Base-by-base conservation (phyloP, 208 protist genomes). In the Blastocrithidia nonstop region DNA sequence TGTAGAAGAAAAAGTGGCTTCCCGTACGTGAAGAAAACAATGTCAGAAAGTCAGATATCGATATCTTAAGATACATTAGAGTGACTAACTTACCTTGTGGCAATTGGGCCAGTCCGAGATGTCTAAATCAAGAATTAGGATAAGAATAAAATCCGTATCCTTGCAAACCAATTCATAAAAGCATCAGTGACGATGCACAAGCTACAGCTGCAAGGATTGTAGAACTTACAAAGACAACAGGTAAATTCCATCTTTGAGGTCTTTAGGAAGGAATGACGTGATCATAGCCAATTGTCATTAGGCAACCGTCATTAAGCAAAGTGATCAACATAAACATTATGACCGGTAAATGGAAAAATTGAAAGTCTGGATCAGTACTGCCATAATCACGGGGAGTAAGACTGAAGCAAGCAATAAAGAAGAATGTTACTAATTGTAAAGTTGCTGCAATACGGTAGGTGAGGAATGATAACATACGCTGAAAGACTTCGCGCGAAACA, bases 321-420 rank as follows among this genome's bases (percentile, higher is more conserved):
- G 85, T 91, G 62, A 94, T 90, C 35, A 94, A 64, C 78, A 94
- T 88, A 60, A 94, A 85, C 76, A 94, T 75, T 20, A 94, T 45
- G 37, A 86, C 85, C 22, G 85, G 85, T 31, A 91, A 63, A 41
- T 77, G 62, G 61, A 91, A 91, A 61, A 85, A 81, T 46, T 67
- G 64, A 61, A 81, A 80, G 31, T 80, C 35, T 11, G 51, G 54
- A 45, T 80, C 75, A 4, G 32, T 61, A 47, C 56, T 76, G 46
- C 62, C 66, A 58, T 85, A 90, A 32, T 81, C 31, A 22, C 62
- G 42, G 38, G 73, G 75, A 38, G 66, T 69, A n/a, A n/a, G n/a
- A n/a, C n/a, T n/a, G n/a, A n/a, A n/a, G n/a, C n/a, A n/a, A n/a
- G n/a, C n/a, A n/a, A 87, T 84, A 59, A 85, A 86, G 60, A 82